phyloP scores from a whole-genome alignment of 2,329 filamentous ascomycete species.

The Westerdykella aurantiaca region DNA sequence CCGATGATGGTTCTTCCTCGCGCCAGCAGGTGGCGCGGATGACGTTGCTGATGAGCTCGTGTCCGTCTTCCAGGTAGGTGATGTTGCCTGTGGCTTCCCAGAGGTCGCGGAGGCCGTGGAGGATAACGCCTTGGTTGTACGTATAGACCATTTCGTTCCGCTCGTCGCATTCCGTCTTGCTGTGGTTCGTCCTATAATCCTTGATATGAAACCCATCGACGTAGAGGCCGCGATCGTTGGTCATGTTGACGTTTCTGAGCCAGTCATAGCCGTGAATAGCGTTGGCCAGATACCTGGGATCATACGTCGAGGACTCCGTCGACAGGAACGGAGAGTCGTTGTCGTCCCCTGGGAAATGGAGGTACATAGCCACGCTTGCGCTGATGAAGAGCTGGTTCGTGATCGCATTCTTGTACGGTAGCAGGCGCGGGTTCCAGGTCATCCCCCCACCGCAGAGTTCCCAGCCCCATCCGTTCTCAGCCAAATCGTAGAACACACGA shows the following conservation, averaged over 20 bases:
- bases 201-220: conserved; percentile 85
- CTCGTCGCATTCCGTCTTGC: conserved; percentile 68
- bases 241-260: conserved; percentile 77
- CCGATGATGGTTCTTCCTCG: conserved; percentile 33
- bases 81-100: conserved; percentile 71
- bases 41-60: conserved; percentile 67
- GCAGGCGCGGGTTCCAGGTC: conserved; percentile 72
- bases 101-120: conserved; percentile 73
- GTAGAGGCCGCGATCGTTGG: conserved; percentile 66
- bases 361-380: conserved; percentile 81
- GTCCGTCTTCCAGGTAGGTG: conserved; percentile 70
- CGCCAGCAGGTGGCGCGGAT: conserved; percentile 75
- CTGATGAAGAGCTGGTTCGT: conserved; percentile 88
- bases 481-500: conserved; percentile 78
- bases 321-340: conserved; percentile 63
- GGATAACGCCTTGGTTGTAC: conserved; percentile 89
- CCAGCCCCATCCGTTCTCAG: conserved; percentile 73
- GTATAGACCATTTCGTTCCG: conserved; percentile 89
- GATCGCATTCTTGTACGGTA: conserved; percentile 91
- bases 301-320: conserved; percentile 32
- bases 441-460: conserved; percentile 79
- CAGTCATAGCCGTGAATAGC: conserved; percentile 75
- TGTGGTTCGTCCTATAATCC: conserved; percentile 50
- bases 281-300: conserved; percentile 63
- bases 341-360: conserved; percentile 75